These are phyloP conservation scores for Fusarium subtropicale DNA, from an alignment of 2,329 filamentous ascomycete genomes.

Conservation along the genomic window DNA sequence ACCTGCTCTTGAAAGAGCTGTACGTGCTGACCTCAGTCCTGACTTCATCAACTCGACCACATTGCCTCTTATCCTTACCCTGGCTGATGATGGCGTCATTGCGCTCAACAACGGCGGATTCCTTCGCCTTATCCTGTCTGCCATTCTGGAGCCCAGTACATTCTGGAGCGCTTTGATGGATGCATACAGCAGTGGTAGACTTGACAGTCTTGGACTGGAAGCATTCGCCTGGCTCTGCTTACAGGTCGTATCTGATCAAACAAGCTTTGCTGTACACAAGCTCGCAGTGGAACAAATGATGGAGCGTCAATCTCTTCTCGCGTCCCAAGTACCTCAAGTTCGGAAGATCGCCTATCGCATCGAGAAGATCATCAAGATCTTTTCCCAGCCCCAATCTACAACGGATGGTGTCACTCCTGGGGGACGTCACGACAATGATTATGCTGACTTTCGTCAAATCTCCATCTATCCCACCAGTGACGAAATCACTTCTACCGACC, in stretches of 20 bases:
- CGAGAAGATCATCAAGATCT: conserved; percentile 52
- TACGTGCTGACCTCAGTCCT: conserved; percentile 42
- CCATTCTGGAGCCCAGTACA: conserved; percentile 63
- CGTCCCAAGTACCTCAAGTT: conserved; percentile 40
- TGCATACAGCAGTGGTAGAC: conserved; percentile 42
- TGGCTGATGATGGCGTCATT: conserved; percentile 31
- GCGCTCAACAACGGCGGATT: conserved; percentile 40
- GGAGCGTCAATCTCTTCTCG: conserved; percentile 42
- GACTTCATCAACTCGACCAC: conserved; percentile 47
- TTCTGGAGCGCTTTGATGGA: conserved; percentile 64
- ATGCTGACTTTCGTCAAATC: conserved; percentile 69
- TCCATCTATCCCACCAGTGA: conserved; percentile 73
- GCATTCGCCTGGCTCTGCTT: conserved; percentile 62
- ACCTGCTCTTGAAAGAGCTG: conserved; percentile 39
- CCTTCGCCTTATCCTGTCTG: conserved; percentile 52
- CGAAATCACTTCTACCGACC: conserved; percentile 67
- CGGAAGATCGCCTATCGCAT: conserved; percentile 53
- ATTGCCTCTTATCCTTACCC: conserved; percentile 23
- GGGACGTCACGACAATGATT: conserved; percentile 80
- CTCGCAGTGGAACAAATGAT: conserved; percentile 45
- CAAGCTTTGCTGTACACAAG: conserved; percentile 27
- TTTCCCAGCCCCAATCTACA: conserved; percentile 9
- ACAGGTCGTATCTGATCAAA: conserved; percentile 54
- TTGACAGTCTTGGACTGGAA: conserved; percentile 50
- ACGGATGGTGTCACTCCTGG: conserved; percentile 58